phyloP scores from a whole-genome alignment of 768 basidiomycete genomes.

The Auricularia sp. region DNA sequence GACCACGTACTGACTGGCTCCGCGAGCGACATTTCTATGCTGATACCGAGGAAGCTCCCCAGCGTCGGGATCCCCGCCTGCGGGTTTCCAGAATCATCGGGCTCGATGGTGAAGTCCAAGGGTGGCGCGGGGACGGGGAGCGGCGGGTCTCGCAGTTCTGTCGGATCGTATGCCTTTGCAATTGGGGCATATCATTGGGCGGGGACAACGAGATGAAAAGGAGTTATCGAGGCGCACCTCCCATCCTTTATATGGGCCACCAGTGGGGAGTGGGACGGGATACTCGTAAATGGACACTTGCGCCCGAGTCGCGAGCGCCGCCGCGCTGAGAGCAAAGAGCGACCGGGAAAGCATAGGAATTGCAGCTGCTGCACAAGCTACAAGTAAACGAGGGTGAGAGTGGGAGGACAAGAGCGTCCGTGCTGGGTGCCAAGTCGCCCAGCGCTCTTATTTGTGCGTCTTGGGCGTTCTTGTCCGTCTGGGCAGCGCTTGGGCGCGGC shows the following conservation, averaged over 20 bases:
- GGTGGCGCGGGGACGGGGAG: not conserved
- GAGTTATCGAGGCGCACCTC: not conserved
- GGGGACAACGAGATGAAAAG: not conserved
- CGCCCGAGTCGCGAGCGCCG: not conserved
- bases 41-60: conserved; percentile 55
- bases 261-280: not conserved
- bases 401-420: too few relatives aligned
- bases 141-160: not conserved
- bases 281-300: not conserved
- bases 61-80: conserved; percentile 23
- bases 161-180: not conserved
- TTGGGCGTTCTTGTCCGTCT: too few relatives aligned
- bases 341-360: too few relatives aligned
- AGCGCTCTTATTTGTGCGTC: too few relatives aligned
- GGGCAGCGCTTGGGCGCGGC: too few relatives aligned
- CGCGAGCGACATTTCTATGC: conserved; percentile 53
- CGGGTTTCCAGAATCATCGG: not conserved
- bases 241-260: not conserved
- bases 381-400: too few relatives aligned
- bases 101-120: not conserved
- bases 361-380: too few relatives aligned
- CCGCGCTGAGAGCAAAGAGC: not conserved
- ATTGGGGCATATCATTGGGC: not conserved
- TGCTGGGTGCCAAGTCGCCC: too few relatives aligned
- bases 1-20: conserved; percentile 36